Evolutionary conservation across 148 eudicot genomes (phyloP).

Genomic region (Nyssa sinensis): DNA sequence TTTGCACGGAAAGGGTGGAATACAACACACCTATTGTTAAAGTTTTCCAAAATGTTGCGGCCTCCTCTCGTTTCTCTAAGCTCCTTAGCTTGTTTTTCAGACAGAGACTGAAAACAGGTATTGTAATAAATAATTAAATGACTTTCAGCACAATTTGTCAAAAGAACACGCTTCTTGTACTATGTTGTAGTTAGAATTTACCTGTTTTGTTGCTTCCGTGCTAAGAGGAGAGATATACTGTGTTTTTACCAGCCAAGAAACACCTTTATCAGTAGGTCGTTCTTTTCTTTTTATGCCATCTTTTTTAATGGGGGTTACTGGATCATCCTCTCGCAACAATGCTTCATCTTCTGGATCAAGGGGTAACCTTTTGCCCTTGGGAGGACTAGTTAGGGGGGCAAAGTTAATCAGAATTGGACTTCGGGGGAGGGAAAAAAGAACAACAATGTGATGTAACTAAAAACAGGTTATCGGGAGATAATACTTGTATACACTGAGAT

Average conservation of each 20-base stretch:
- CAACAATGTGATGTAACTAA: constrained; percentile 8
- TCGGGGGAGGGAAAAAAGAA: neutral
- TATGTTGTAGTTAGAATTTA: constrained; percentile 13
- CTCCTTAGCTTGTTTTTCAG: constrained; percentile 95
- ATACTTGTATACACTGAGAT: constrained; percentile 95
- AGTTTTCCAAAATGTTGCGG: constrained; percentile 52
- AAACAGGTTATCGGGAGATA: constrained; percentile 18
- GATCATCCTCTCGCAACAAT: constrained; percentile 79
- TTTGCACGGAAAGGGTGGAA: constrained; percentile 8
- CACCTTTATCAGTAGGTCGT: constrained; percentile 85
- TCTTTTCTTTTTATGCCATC: constrained; percentile 87
- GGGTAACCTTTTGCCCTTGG: constrained; percentile 50
- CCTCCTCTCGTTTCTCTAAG: constrained; percentile 72
- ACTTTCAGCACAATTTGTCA: neutral
- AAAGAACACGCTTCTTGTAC: constrained; percentile 1
- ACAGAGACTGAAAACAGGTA: constrained; percentile 56
- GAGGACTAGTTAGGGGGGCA: constrained; percentile 53
- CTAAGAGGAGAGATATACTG: constrained; percentile 93
- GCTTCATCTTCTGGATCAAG: constrained; percentile 92
- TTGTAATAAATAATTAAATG: neutral
- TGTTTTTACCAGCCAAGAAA: constrained; percentile 96
- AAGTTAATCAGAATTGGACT: constrained; percentile 3
- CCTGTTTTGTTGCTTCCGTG: constrained; percentile 85
- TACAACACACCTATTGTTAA: constrained; percentile 58
- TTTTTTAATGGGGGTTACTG: constrained; percentile 71